Evolutionary conservation across 371 early-diverging fungal species (phyloP), one percentile per base, ranked within the genome.

Genomic region (Rhizopus delemar): DNA sequence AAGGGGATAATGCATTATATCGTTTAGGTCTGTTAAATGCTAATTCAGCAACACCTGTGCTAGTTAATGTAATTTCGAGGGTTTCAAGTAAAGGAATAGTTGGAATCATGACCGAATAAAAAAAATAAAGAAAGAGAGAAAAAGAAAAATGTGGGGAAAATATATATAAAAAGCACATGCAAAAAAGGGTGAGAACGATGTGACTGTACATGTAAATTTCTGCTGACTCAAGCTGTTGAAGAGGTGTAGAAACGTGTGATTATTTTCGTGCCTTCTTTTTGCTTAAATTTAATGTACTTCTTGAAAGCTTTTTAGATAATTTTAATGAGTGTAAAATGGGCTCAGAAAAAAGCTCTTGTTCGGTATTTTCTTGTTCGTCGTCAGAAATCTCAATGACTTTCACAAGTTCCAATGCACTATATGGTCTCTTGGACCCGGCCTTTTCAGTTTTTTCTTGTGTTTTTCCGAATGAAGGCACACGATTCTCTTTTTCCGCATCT

Each of bases 1-100:
- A 74, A n/a, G 85, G 79, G 41, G 78, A 74, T 53, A 90, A 69
- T 12, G 89, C 80, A 66, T 90, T 90, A 66, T 78, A 83, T 12
- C 70, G 70, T 46, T 76, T 64, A 22, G 90, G 89, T 22, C 86
- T 80, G 70, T 89, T 90, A 60, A 88, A 86, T 2, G 84, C 74
- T 56, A 90, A 75, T 36, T 88, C 82, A 33, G 78, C 78, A 7
- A 88, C 87, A 43, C 90, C 87, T 7, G 77, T 72, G 4, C 72
- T 54, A 36, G 74, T 74, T 11, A 86, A 54, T 31, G 71, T 78
- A 43, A 86, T 75, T 35, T 73, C 73, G 53, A 86, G 68, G 5
- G 78, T 75, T 65, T 84, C 71, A 43, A 86, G 75, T 58, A 71
- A 64, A 49, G 86, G 79, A 41, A 77, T 63, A 39, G 68, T 38